These are phyloP conservation scores for Ormosia semicastrata DNA, from an alignment of 306 rosid genomes.

Conservation along the genomic window DNA sequence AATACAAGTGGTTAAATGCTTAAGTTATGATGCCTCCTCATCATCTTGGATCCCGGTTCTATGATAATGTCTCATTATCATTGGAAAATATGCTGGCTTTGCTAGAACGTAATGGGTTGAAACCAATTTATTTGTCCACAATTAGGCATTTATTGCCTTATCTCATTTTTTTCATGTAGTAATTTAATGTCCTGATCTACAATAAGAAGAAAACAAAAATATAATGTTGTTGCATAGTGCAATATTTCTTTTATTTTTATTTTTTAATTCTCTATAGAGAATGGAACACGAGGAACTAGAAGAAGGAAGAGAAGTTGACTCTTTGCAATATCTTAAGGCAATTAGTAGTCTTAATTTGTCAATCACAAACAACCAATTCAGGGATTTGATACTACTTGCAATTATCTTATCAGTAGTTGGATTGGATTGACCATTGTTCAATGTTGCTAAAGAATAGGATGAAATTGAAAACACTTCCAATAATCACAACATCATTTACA, in stretches of 20 bases:
- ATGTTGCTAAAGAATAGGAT: background rate
- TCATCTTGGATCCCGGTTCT: background rate
- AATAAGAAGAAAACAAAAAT: background rate
- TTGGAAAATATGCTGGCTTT: background rate
- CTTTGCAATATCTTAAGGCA: background rate
- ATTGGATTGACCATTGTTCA: background rate
- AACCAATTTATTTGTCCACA: background rate
- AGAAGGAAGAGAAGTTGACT: background rate
- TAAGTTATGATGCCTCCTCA: background rate
- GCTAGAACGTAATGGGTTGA: background rate
- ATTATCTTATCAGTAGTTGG: background rate
- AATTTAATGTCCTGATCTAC: background rate
- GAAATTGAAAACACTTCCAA: background rate
- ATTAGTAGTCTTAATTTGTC: background rate
- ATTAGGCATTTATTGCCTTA: background rate
- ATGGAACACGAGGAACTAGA: background rate
- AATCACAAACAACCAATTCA: background rate
- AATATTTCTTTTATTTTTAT: background rate
- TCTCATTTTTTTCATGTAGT: background rate
- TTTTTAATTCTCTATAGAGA: background rate
- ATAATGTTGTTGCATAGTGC: background rate
- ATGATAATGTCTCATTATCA: background rate
- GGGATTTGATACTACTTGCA: background rate
- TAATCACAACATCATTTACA: background rate
- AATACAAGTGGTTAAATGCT: background rate